Evolutionary conservation across 2,329 filamentous ascomycete species (phyloP).

Genomic region (Pochonia chlamydosporia): DNA sequence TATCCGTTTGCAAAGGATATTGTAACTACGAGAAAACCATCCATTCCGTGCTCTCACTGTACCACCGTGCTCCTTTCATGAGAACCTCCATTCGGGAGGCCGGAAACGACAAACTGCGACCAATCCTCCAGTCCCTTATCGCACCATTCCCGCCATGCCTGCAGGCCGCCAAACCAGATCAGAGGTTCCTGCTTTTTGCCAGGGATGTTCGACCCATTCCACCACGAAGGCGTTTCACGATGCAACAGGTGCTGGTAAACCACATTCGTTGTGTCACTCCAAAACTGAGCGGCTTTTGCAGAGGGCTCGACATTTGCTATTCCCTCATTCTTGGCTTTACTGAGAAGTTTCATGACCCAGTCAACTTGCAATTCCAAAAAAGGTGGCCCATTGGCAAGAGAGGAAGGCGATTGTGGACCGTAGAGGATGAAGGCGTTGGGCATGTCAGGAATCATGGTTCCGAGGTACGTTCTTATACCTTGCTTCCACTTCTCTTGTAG

Average conservation of each 20-base stretch:
- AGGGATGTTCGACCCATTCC: constrained; percentile 1
- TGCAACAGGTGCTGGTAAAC: not conserved
- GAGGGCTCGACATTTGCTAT: not conserved
- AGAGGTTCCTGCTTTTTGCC: not conserved
- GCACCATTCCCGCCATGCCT: not conserved
- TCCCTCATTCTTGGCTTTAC: not conserved
- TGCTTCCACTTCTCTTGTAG: constrained; percentile 1
- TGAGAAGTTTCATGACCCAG: constrained; percentile 3
- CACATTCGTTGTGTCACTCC: not conserved
- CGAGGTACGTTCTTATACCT: not conserved
- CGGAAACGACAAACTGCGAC: no score
- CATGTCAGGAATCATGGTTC: not conserved
- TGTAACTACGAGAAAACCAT: no score
- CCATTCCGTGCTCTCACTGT: no score
- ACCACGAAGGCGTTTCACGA: not conserved
- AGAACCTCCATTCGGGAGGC: no score
- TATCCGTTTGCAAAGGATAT: no score
- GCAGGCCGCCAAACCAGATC: not conserved
- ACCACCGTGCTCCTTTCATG: no score
- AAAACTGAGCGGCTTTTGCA: not conserved
- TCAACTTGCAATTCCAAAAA: constrained; percentile 10
- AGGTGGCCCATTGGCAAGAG: constrained; percentile 11
- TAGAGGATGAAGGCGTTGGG: constrained; percentile 2
- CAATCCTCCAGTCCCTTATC: no score
- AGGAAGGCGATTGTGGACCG: constrained; percentile 11